These are phyloP conservation scores for Zoysia pacifica DNA, from an alignment of 176 grass and related monocot genomes.

Conservation along the genomic window DNA sequence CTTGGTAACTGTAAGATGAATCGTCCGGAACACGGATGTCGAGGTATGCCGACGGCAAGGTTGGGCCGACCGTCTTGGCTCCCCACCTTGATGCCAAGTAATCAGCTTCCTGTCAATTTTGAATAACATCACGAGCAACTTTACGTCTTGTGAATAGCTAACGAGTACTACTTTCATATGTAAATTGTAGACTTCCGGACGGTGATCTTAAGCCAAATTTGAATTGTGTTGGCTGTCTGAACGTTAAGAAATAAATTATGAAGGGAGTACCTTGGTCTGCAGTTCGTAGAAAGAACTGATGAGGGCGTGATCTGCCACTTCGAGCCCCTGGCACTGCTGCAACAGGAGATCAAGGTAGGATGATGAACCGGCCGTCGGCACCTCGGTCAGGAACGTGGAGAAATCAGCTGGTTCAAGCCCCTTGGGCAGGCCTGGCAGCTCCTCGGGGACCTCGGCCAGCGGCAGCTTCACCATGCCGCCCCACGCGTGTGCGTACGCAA, in stretches of 20 bases:
- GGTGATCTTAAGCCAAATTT: no score
- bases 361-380: not conserved
- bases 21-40: conserved; percentile 20
- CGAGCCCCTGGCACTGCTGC: conserved; percentile 44
- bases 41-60: conserved; percentile 32
- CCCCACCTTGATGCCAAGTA: conserved; percentile 36
- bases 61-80: conserved; percentile 43
- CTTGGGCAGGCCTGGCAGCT: conserved; percentile 8
- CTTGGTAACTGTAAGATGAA: conserved; percentile 29
- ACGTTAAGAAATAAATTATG: no score
- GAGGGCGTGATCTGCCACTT: conserved; percentile 41
- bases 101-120: conserved; percentile 32
- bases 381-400: conserved; percentile 35
- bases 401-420: conserved; percentile 28
- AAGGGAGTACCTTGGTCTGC: conserved; percentile 30
- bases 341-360: conserved; percentile 21
- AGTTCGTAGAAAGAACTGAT: conserved; percentile 48
- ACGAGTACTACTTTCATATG: no score
- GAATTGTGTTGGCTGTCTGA: no score
- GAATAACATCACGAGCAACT: not conserved
- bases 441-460: not conserved
- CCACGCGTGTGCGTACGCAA: conserved; percentile 36
- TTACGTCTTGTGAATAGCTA: no score
- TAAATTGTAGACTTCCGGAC: no score
- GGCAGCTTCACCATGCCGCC: conserved; percentile 22